Evolutionary conservation across 805 yeast species (phyloP).

Genomic region (Starmerella etchellsii): DNA sequence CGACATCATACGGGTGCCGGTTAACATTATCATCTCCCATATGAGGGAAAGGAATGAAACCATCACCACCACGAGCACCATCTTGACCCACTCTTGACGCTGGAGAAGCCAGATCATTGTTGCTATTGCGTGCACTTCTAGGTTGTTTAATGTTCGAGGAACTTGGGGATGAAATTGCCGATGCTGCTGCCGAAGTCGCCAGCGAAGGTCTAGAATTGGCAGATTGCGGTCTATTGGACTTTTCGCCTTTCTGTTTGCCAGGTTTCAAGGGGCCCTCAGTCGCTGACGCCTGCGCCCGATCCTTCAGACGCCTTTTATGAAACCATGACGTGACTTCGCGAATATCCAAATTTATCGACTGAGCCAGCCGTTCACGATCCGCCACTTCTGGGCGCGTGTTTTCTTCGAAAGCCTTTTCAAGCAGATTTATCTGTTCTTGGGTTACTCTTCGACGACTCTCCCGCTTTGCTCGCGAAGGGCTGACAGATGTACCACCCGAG

Average conservation of each 20-base stretch:
- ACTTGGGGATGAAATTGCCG: constrained; percentile 6
- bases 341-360: constrained; percentile 63
- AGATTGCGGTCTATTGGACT: background rate
- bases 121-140: background rate
- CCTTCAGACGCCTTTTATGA: constrained; percentile 58
- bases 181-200: constrained; percentile 12
- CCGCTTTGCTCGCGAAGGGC: background rate
- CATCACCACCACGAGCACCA: no score
- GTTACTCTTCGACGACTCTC: constrained; percentile 22
- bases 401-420: constrained; percentile 55
- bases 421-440: constrained; percentile 33
- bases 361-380: constrained; percentile 55
- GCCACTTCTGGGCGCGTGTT: constrained; percentile 69
- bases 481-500: no score
- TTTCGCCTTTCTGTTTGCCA: background rate
- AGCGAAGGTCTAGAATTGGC: background rate
- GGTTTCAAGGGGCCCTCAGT: background rate
- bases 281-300: constrained; percentile 11
- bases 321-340: constrained; percentile 90
- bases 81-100: no score
- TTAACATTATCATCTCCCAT: no score
- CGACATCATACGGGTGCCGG: no score
- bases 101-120: no score
- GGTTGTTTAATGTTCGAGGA: background rate
- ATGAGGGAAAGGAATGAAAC: no score